Percentiles rank a stretch among this genome's conserved stretches.
Conservation (phyloP, 306 rosid genomes). For the Cicer bijugum region DNA sequence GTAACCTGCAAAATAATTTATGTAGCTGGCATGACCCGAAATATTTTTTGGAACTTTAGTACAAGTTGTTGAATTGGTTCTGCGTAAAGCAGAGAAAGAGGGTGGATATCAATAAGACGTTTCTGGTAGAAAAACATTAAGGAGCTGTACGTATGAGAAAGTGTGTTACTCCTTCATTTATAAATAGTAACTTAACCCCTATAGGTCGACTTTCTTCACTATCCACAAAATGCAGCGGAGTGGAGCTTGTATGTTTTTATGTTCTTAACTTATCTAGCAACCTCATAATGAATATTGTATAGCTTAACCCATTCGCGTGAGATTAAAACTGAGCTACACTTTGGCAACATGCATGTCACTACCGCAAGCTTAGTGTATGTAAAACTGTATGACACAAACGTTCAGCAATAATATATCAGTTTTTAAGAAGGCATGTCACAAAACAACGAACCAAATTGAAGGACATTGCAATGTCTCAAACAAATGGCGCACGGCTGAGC, state of each 20-base stretch:
- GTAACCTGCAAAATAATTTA: constrained; percentile 1
- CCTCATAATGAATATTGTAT: no score
- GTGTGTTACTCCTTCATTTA: background rate
- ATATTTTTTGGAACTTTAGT: background rate
- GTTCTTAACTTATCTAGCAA: no score
- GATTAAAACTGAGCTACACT: no score
- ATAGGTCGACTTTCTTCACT: background rate
- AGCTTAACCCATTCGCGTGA: no score
- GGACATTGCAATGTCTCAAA: background rate
- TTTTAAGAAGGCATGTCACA: no score
- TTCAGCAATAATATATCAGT: no score
- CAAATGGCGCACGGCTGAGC: background rate
- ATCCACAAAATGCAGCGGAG: background rate
- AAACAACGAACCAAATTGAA: no score
- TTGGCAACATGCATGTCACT: no score
- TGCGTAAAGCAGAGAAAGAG: background rate
- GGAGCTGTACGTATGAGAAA: background rate
- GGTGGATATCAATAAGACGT: background rate
- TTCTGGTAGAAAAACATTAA: background rate
- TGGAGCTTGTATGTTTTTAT: no score
- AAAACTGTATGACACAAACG: no score
- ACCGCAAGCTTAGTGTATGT: no score
- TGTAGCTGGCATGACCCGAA: background rate
- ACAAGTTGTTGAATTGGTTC: background rate
- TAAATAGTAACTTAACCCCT: background rate